A percentile compares a stretch with the other conserved stretches of the same genome.
Conservation (phyloP, 2,329 filamentous ascomycete species). For the Proliferodiscus dingleyae region DNA sequence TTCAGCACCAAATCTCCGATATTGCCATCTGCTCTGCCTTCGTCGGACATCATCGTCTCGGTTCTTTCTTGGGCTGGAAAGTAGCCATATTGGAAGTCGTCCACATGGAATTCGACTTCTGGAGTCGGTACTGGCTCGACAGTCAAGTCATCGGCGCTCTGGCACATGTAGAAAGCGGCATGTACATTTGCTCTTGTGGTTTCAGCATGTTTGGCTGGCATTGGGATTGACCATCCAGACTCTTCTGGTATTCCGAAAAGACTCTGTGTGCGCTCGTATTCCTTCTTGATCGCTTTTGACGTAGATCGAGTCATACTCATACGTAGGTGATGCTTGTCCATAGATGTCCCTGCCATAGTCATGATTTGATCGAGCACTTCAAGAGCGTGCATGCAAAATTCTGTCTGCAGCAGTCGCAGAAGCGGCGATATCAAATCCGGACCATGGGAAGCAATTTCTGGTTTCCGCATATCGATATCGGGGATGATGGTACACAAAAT, state of each 20-base stretch:
- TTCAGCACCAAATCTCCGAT: slow-evolving; percentile 80
- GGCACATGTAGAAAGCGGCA: slow-evolving; percentile 91
- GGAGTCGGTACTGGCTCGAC: slow-evolving; percentile 65
- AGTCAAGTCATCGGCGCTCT: slow-evolving; percentile 55
- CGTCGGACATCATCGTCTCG: slow-evolving; percentile 89
- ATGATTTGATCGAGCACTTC: slow-evolving; percentile 93
- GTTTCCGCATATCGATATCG: slow-evolving; percentile 87
- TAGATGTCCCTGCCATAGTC: slow-evolving; percentile 84
- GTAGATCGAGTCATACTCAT: slow-evolving; percentile 97
- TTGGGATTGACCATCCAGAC: slow-evolving; percentile 92
- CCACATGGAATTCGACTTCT: slow-evolving; percentile 84
- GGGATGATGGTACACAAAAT: slow-evolving; percentile 81
- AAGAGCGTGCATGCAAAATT: slow-evolving; percentile 87
- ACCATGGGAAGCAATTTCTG: slow-evolving; percentile 83
- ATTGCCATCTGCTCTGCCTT: slow-evolving; percentile 58
- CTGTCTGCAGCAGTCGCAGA: slow-evolving; percentile 81
- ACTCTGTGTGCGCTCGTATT: slow-evolving; percentile 91
- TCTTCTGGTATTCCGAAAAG: slow-evolving; percentile 95
- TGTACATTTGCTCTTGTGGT: slow-evolving; percentile 89
- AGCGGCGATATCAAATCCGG: slow-evolving; percentile 94
- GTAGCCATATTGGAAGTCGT: slow-evolving; percentile 66
- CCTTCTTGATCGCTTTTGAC: slow-evolving; percentile 80
- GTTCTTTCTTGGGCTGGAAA: slow-evolving; percentile 63
- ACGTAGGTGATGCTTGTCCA: slow-evolving; percentile 88
- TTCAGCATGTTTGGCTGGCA: slow-evolving; percentile 84